Base-by-base conservation (phyloP, 2,329 filamentous ascomycete species). In the Chrysoporthe deuterocubensis region DNA sequence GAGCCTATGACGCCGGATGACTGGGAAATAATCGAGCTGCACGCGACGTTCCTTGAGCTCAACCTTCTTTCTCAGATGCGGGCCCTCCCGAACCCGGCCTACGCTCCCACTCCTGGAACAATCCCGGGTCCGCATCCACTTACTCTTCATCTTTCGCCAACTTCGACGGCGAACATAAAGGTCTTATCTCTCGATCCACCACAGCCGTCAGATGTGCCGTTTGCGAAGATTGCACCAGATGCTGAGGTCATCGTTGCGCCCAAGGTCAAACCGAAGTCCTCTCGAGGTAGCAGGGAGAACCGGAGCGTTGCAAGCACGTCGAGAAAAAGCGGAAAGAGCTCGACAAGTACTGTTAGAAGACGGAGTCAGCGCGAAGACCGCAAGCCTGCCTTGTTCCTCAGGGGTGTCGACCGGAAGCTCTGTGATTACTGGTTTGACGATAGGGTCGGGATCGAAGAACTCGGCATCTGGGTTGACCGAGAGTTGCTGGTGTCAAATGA, bases 1-100 rank as follows among this genome's bases (percentile, higher is more conserved):
- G 96, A 99, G 78, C 96, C 96, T 44, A 81, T 98, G 74, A 98
- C 96, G 0, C 89, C 95, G 1, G 93, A 96, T 68, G 96, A 99
- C 77, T 99, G 96, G 96, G 96, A 99, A 80, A 97, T 98, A 74
- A 98, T 99, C 74, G 96, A 99, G 79, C 84, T 99, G 1, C 96
- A 99, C 81, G 96, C 96, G 5, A 96, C 91, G 18, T 99, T 98
- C 76, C 84, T 99, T 62, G 96, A 99, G 76, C 85, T 97, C 71
- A 98, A 99, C 78, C 89, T 99, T 64, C 84, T 97, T 43, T 92
- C 91, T 57, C 96, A 99, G 81, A 94, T 99, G 73, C 91, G 96
- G 74, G 95, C 95, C 21, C 84, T 99, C 32, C 95, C 95, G 34
- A 98, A 97, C 78, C 95, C 95, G 21, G 82, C 85, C 34, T 92